Evolutionary conservation across 1,139 yeast species (phyloP).

Genomic region (Suhomyces yuchorum): DNA sequence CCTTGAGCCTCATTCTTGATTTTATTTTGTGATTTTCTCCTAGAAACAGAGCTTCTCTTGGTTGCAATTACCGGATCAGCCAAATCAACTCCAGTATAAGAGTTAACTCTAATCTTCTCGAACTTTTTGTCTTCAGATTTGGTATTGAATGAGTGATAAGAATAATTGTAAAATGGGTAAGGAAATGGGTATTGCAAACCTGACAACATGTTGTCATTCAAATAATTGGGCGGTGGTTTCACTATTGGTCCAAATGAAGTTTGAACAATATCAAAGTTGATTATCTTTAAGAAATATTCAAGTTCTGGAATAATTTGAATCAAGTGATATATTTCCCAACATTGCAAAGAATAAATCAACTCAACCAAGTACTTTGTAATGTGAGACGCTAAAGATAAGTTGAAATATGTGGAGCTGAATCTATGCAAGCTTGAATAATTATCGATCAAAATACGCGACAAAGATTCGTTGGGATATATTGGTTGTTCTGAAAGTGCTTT

Average conservation of each 20-base stretch:
- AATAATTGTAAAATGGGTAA: conserved; percentile 49
- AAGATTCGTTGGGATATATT: conserved; percentile 38
- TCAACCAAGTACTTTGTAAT: conserved; percentile 44
- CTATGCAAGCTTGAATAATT: conserved; percentile 35
- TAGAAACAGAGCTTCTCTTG: conserved; percentile 1
- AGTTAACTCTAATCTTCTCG: conserved; percentile 30
- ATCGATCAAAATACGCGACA: conserved; percentile 43
- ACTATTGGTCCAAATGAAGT: conserved; percentile 46
- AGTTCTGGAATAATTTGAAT: conserved; percentile 37
- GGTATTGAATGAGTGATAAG: conserved; percentile 44
- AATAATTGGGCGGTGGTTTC: conserved; percentile 43
- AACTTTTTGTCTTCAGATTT: conserved; percentile 32
- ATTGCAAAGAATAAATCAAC: conserved; percentile 41
- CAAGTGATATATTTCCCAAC: conserved; percentile 51
- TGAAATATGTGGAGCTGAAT: conserved; percentile 39
- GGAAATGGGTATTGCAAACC: conserved; percentile 52
- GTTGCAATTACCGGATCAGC: conserved; percentile 8
- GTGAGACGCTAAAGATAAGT: conserved; percentile 40
- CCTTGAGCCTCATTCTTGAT: neutral
- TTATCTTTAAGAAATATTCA: conserved; percentile 35
- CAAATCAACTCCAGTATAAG: conserved; percentile 43
- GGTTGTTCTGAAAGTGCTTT: conserved; percentile 5
- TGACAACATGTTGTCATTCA: conserved; percentile 39
- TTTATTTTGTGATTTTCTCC: neutral
- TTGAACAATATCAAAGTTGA: conserved; percentile 39